Percentiles rank a stretch among this genome's conserved stretches.
phyloP scores from a whole-genome alignment of 2,329 filamentous ascomycete genomes.

The Podosphaera xanthii region DNA sequence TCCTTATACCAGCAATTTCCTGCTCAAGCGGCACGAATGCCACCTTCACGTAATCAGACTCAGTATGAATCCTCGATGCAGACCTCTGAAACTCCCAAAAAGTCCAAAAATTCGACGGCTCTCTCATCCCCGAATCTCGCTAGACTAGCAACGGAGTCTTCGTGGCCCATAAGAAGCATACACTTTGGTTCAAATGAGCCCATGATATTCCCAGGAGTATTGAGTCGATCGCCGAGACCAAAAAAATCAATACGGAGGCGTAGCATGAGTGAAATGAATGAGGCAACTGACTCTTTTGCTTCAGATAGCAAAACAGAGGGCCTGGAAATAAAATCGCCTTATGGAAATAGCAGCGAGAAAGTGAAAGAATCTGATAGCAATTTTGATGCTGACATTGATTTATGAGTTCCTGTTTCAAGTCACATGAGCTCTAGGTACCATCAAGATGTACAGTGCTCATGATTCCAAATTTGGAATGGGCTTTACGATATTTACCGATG shows the following conservation, averaged over 20 bases:
- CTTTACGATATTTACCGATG: too few species aligned
- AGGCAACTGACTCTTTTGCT: not conserved
- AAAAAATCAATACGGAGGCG: not conserved
- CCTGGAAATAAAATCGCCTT: too few species aligned
- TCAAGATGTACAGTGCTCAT: too few species aligned
- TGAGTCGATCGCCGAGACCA: conserved; percentile 18
- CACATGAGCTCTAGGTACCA: too few species aligned
- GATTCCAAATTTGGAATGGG: too few species aligned
- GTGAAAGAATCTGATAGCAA: too few species aligned
- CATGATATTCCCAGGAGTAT: conserved; percentile 48
- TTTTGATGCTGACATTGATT: too few species aligned
- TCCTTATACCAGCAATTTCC: conserved; percentile 14
- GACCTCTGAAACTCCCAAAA: not conserved
- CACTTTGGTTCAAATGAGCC: conserved; percentile 37
- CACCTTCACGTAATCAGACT: conserved; percentile 8
- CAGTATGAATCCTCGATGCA: conserved; percentile 2
- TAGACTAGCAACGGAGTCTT: conserved; percentile 16
- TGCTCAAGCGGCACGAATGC: conserved; percentile 15
- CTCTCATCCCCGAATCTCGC: conserved; percentile 2
- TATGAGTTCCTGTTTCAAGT: too few species aligned
- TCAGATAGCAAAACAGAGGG: too few species aligned
- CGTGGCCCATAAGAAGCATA: conserved; percentile 19
- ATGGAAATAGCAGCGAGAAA: too few species aligned
- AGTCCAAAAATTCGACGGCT: not conserved
- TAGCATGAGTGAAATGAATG: not conserved